phyloP scores from a whole-genome alignment of 768 basidiomycete genomes.

The Leccinum pellstonianum region DNA sequence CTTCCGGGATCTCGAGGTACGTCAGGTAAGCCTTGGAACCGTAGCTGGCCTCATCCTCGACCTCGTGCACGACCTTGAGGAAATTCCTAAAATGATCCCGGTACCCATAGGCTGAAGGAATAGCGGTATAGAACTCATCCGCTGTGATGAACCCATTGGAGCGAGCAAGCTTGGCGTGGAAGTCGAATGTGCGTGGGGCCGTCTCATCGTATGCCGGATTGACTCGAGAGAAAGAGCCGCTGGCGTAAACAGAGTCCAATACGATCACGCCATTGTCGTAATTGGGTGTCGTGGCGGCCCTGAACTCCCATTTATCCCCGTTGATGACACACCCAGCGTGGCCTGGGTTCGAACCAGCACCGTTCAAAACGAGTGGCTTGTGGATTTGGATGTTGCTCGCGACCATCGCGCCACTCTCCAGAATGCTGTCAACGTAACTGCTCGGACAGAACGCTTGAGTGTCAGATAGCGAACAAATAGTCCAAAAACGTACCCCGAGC shows the following conservation, averaged over 20 bases:
- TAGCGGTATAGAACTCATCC: conserved; percentile 18
- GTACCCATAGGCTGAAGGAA: conserved; percentile 24
- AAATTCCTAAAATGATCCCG: conserved; percentile 28
- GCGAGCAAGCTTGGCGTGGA: conserved; percentile 21
- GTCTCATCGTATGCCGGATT: conserved; percentile 28
- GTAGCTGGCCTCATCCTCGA: conserved; percentile 28
- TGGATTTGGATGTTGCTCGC: conserved; percentile 28
- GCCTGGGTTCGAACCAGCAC: conserved; percentile 13
- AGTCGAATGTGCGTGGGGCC: conserved; percentile 23
- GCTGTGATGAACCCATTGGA: conserved; percentile 19
- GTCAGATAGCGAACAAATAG: background rate
- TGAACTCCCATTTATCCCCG: conserved; percentile 32
- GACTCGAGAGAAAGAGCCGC: conserved; percentile 27
- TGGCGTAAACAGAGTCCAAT: conserved; percentile 31
- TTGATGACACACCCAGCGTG: conserved; percentile 29
- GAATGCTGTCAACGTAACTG: conserved; percentile 30
- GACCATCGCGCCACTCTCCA: conserved; percentile 36
- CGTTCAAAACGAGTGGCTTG: conserved; percentile 30
- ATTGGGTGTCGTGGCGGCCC: conserved; percentile 24
- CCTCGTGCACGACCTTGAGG: conserved; percentile 28
- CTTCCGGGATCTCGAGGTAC: conserved; percentile 21
- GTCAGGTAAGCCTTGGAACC: conserved; percentile 29
- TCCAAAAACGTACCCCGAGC: conserved; percentile 39
- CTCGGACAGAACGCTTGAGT: background rate
- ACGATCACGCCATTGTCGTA: conserved; percentile 26